Evolutionary conservation across 140 eudicot genomes (phyloP), one percentile per base, ranked within the genome.

Genomic region (Anethum foeniculum): DNA sequence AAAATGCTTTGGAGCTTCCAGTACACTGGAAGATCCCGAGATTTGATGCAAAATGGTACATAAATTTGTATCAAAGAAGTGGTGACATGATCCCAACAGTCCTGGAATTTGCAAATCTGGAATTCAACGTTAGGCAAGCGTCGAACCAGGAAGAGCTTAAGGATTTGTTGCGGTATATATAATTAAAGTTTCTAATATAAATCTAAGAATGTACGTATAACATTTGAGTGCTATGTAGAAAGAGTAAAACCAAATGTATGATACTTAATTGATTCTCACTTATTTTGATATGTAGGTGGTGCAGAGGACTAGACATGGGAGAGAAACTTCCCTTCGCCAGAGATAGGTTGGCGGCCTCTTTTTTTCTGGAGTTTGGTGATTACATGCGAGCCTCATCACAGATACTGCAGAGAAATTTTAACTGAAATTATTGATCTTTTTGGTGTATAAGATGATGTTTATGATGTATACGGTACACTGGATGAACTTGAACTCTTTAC

Each of bases 401-500:
- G 43, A 32, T 67, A 36, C 43, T 21, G 69, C 52, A 74, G 88
- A 76, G 82, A 49, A 79, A 18, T 54, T 36, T 10, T 83, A 49
- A 46, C 90, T 4, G 87, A 84, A 75, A 44, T 25, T 34, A 75
- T 79, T 21, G 13, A 77, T 7, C 21, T 89, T 15, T 54, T 85
- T 21, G 80, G 83, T 1, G 76, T 87, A 30, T 75, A 85, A 7
- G 93, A 89, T 28, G 89, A 87, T 76, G 52, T 82, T 14, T 89
- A 87, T 47, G 91, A 89, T 30, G 79, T 87, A 44, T 85, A 87
- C 80, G 91, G 88, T 38, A 85, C 91, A 1, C 36, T 89, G 75
- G 91, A 89, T 21, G 89, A 89, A 85, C 80, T 85, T 9, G 83
- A 81, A 69, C 82, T 60, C 14, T 89, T 89, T 82, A 86, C 93